Evolutionary conservation across 805 yeast species (phyloP).

Genomic region (Jamesozyma spencerorum): DNA sequence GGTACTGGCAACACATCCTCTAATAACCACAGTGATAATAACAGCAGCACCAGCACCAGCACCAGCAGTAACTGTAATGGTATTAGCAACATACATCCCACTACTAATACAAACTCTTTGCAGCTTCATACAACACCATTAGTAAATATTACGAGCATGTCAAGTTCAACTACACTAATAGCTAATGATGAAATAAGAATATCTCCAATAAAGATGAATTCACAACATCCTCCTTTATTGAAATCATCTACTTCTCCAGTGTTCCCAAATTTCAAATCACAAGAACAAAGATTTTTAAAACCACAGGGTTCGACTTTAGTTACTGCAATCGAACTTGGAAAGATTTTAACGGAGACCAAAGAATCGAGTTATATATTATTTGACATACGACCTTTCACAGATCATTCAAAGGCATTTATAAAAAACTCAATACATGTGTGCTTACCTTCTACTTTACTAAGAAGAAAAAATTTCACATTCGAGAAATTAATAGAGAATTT

Average conservation of each 20-base stretch:
- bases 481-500: slow-evolving; percentile 52
- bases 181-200: background rate
- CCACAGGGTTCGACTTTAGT: slow-evolving; percentile 17
- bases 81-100: background rate
- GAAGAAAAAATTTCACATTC: slow-evolving; percentile 63
- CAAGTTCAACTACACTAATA: no score
- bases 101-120: background rate
- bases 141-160: background rate
- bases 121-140: background rate
- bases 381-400: slow-evolving; percentile 77
- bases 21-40: no score
- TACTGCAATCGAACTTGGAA: slow-evolving; percentile 16
- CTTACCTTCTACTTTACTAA: slow-evolving; percentile 80
- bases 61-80: background rate
- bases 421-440: slow-evolving; percentile 63
- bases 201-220: background rate
- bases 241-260: slow-evolving; percentile 5
- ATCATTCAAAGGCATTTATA: slow-evolving; percentile 52
- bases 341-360: slow-evolving; percentile 4
- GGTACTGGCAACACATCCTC: no score
- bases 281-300: slow-evolving; percentile 18
- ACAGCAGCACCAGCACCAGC: background rate
- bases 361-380: slow-evolving; percentile 11
- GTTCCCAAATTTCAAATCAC: slow-evolving; percentile 14
- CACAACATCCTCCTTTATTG: background rate